A percentile compares a stretch with the other conserved stretches of the same genome.
Conservation (phyloP, 164 flowering plant species). For the Chloranthus sessilifolius region DNA sequence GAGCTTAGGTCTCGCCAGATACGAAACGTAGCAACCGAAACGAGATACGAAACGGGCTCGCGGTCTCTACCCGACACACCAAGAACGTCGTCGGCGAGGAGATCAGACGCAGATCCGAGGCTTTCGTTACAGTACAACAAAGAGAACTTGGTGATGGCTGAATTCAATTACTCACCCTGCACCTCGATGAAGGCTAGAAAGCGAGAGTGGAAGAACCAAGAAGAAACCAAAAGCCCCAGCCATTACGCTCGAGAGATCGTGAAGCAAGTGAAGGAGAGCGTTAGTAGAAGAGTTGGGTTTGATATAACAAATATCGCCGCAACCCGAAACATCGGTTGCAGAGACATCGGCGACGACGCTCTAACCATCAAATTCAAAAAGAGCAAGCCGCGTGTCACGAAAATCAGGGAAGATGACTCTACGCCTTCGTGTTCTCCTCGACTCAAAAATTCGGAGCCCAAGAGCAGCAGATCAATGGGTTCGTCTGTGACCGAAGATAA, state of each 20-base stretch:
- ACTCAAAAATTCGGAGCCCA: constrained; percentile 28
- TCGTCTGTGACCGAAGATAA: too few species aligned
- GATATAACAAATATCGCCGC: constrained; percentile 55
- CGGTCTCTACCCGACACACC: constrained; percentile 76
- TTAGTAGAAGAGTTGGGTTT: constrained; percentile 47
- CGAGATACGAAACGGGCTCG: constrained; percentile 9
- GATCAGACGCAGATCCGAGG: constrained; percentile 66
- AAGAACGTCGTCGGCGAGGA: constrained; percentile 51
- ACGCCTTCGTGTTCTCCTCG: constrained; percentile 37
- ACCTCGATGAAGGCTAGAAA: constrained; percentile 11
- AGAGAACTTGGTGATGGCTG: constrained; percentile 32
- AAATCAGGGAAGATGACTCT: constrained; percentile 10
- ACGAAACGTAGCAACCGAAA: constrained; percentile 5
- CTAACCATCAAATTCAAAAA: constrained; percentile 12
- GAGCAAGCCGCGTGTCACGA: constrained; percentile 8
- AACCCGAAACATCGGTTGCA: constrained; percentile 11
- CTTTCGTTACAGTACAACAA: constrained; percentile 69
- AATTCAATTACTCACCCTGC: constrained; percentile 17
- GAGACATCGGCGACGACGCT: constrained; percentile 22
- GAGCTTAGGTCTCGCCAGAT: constrained; percentile 1
- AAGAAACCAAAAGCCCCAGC: constrained; percentile 43
- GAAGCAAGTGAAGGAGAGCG: constrained; percentile 71
- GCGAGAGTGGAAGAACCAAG: constrained; percentile 16
- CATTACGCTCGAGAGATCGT: constrained; percentile 60
- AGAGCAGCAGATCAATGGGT: too few species aligned